phyloP scores from a whole-genome alignment of 2,329 filamentous ascomycete genomes.

The Orbilia brochopaga region DNA sequence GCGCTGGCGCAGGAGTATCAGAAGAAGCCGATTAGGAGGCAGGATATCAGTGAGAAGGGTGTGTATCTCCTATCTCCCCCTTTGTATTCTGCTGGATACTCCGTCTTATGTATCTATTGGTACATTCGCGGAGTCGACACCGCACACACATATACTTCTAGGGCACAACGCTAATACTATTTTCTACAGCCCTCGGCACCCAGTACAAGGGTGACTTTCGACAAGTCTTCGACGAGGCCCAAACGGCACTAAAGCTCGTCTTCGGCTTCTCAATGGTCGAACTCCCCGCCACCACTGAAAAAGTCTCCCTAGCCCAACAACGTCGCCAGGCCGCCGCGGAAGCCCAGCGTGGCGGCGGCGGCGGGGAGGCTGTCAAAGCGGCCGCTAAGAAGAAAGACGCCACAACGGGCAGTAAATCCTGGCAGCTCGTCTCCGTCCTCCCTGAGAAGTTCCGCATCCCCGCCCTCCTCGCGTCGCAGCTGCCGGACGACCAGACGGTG shows the following conservation, averaged over 20 bases:
- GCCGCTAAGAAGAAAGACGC: constrained; percentile 1
- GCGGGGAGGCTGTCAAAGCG: neutral
- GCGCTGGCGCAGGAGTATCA: constrained; percentile 71
- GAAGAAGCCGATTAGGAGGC: constrained; percentile 66
- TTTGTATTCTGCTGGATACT: neutral
- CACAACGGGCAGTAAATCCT: constrained; percentile 68
- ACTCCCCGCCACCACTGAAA: constrained; percentile 70
- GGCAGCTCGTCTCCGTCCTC: constrained; percentile 76
- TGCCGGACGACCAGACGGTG: constrained; percentile 78
- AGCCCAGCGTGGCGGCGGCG: constrained; percentile 33
- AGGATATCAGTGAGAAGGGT: constrained; percentile 71
- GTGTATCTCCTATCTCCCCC: constrained; percentile 51
- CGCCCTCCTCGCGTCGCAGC: constrained; percentile 70
- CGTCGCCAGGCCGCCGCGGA: constrained; percentile 55
- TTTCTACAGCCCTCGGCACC: constrained; percentile 69
- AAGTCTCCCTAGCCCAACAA: constrained; percentile 69
- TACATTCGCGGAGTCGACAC: neutral
- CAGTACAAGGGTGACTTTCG: constrained; percentile 72
- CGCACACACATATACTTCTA: too few species aligned
- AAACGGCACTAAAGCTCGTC: constrained; percentile 70
- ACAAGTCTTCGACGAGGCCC: constrained; percentile 75
- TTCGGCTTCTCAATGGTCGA: constrained; percentile 96
- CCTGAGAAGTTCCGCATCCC: constrained; percentile 71
- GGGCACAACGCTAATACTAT: too few species aligned
- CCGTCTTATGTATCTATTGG: neutral